phyloP scores from a whole-genome alignment of 2,329 filamentous ascomycete species.

The Fusarium sp. region DNA sequence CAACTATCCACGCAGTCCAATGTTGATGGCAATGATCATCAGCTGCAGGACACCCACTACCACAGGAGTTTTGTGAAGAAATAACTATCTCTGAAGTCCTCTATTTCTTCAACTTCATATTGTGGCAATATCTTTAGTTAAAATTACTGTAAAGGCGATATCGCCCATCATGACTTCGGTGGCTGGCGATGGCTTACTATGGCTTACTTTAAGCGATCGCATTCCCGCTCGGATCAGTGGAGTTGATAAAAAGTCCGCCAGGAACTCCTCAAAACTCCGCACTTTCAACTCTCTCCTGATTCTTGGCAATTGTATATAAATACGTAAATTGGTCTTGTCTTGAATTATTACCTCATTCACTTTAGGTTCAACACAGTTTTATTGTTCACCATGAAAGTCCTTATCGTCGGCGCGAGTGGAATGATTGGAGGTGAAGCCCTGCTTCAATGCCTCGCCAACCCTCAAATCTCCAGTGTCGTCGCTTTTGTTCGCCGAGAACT shows the following conservation, averaged over 20 bases:
- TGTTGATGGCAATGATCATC: background rate
- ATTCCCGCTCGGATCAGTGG: background rate
- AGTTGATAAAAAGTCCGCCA: background rate
- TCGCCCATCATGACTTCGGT: background rate
- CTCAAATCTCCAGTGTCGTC: slow-evolving; percentile 43
- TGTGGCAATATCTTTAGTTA: background rate
- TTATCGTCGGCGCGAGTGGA: slow-evolving; percentile 49
- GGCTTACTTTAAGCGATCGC: background rate
- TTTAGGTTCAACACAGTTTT: fast-evolving
- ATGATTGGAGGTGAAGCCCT: slow-evolving; percentile 48
- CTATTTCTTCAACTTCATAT: background rate
- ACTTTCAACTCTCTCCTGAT: background rate
- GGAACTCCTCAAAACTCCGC: background rate
- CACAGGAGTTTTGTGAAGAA: background rate
- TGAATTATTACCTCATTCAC: background rate
- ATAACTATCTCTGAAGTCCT: background rate
- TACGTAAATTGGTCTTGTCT: background rate
- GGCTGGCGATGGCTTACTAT: background rate
- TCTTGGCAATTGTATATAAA: background rate
- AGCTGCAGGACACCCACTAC: background rate
- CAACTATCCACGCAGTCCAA: background rate
- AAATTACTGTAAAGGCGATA: background rate
- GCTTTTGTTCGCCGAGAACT: slow-evolving; percentile 46
- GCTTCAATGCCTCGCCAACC: slow-evolving; percentile 46
- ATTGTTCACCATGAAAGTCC: slow-evolving; percentile 47